These are phyloP conservation scores for Trametes sp. DNA, from an alignment of 1,284 basidiomycete genomes.

Conservation along the genomic window DNA sequence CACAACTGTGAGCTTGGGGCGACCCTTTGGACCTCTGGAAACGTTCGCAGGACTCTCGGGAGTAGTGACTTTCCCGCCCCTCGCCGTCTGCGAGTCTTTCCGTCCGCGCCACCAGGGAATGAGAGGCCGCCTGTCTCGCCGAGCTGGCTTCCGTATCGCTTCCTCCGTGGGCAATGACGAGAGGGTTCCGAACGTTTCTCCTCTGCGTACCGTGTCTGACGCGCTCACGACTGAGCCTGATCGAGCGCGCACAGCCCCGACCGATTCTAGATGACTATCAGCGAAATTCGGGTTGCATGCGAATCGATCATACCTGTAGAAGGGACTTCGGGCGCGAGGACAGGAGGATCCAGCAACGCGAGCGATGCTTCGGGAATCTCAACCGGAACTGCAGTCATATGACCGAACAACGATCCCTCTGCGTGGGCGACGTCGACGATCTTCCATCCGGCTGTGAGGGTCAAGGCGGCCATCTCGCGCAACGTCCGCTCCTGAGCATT, in stretches of 20 bases:
- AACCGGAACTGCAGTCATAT: constrained; percentile 69
- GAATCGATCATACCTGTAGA: not conserved
- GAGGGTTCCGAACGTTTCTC: constrained; percentile 39
- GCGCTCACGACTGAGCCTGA: constrained; percentile 26
- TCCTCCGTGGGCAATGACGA: constrained; percentile 40
- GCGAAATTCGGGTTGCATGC: too few species aligned
- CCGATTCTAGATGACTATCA: not conserved
- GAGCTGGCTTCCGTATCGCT: constrained; percentile 30
- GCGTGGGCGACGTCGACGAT: constrained; percentile 64
- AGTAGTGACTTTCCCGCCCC: constrained; percentile 5
- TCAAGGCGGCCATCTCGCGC: constrained; percentile 64
- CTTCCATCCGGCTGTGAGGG: constrained; percentile 71
- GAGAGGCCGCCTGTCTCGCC: constrained; percentile 20
- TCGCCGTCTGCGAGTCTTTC: constrained; percentile 7
- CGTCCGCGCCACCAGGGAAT: constrained; percentile 26
- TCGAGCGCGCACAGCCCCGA: constrained; percentile 6
- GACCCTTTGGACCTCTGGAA: constrained; percentile 10
- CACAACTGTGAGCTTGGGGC: constrained; percentile 23
- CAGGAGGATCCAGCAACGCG: constrained; percentile 21
- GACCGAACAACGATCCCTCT: constrained; percentile 68
- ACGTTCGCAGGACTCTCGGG: constrained; percentile 13
- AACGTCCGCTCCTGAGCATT: constrained; percentile 77
- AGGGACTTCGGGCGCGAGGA: not conserved
- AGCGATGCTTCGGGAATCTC: constrained; percentile 48
- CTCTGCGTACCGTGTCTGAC: constrained; percentile 35